These are phyloP conservation scores for Gnaphalium uliginosum DNA, from an alignment of 129 eudicot species.

Conservation along the genomic window DNA sequence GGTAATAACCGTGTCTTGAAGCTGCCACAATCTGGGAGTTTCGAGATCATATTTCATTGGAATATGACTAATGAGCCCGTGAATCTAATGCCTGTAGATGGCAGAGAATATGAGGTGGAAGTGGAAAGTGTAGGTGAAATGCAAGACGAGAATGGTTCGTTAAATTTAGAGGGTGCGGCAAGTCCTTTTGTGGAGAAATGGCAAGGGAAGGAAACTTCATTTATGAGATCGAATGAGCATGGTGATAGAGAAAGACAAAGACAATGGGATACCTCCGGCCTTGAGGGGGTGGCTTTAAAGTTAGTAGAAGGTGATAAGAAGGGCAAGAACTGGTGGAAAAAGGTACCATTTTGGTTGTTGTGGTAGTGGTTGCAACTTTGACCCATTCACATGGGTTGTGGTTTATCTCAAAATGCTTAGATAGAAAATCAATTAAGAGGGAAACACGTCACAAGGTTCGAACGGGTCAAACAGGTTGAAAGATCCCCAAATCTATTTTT, in stretches of 20 bases:
- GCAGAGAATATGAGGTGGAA: constrained; percentile 40
- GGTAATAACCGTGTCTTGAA: constrained; percentile 75
- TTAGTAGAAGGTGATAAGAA: constrained; percentile 75
- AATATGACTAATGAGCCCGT: constrained; percentile 61
- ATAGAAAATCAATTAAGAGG: too few species aligned
- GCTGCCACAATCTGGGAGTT: constrained; percentile 59
- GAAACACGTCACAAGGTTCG: too few species aligned
- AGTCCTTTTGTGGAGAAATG: constrained; percentile 91
- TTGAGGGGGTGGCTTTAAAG: constrained; percentile 70
- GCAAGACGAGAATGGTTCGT: constrained; percentile 44
- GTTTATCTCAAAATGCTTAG: neutral
- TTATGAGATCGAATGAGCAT: constrained; percentile 80
- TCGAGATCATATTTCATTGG: constrained; percentile 72
- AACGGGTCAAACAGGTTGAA: neutral
- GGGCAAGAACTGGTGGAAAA: constrained; percentile 92
- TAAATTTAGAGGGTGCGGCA: constrained; percentile 36
- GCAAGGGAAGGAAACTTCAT: constrained; percentile 78
- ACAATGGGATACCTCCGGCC: constrained; percentile 86
- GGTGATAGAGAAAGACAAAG: constrained; percentile 48
- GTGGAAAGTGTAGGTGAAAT: constrained; percentile 35
- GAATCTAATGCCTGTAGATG: constrained; percentile 43
- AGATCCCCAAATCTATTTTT: neutral
- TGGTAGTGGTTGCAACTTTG: neutral
- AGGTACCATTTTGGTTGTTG: constrained; percentile 50
- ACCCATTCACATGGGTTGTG: neutral